Percentiles rank a stretch among this genome's conserved stretches.
Evolutionary conservation across 2,329 filamentous ascomycete genomes (phyloP).

Genomic region (Nemania abortiva): DNA sequence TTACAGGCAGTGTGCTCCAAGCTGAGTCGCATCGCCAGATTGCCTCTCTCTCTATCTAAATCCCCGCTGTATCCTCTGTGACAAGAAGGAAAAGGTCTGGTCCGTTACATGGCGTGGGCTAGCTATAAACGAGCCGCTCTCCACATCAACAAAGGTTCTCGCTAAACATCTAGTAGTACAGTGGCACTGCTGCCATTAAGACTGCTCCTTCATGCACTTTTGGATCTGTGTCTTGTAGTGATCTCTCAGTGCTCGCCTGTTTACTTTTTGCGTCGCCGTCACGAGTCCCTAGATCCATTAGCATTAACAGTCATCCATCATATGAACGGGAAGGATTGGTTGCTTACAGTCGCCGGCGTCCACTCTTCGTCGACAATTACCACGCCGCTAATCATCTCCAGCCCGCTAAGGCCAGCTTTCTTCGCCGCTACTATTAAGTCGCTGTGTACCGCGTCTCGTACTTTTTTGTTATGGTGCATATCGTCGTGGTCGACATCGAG

Average conservation of each 20-base stretch:
- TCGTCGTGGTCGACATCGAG: slow-evolving; percentile 74
- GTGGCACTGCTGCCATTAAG: slow-evolving; percentile 16
- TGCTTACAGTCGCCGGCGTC: slow-evolving; percentile 84
- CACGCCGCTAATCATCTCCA: slow-evolving; percentile 82
- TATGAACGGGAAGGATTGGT: not conserved
- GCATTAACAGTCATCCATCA: not conserved
- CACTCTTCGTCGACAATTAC: slow-evolving; percentile 88
- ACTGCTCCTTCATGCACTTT: slow-evolving; percentile 52
- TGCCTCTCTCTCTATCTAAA: slow-evolving; percentile 3
- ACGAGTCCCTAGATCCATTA: slow-evolving; percentile 62
- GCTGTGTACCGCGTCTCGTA: slow-evolving; percentile 71
- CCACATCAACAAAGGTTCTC: not conserved
- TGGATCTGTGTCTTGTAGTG: slow-evolving; percentile 65
- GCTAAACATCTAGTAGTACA: slow-evolving; percentile 19
- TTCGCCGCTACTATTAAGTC: slow-evolving; percentile 75
- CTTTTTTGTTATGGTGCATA: slow-evolving; percentile 74
- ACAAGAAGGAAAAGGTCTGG: not conserved
- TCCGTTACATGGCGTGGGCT: not conserved
- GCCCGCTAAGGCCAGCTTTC: slow-evolving; percentile 73
- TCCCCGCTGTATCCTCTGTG: not conserved
- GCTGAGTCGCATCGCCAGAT: not conserved
- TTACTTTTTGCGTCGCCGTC: slow-evolving; percentile 72
- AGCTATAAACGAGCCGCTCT: not conserved
- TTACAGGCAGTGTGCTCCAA: not conserved
- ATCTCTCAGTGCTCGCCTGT: slow-evolving; percentile 64